A percentile compares a stretch with the other conserved stretches of the same genome.
These are phyloP conservation scores for Parasarocladium wereldwijsianum DNA, from an alignment of 2,329 filamentous ascomycete genomes.

Conservation along the genomic window DNA sequence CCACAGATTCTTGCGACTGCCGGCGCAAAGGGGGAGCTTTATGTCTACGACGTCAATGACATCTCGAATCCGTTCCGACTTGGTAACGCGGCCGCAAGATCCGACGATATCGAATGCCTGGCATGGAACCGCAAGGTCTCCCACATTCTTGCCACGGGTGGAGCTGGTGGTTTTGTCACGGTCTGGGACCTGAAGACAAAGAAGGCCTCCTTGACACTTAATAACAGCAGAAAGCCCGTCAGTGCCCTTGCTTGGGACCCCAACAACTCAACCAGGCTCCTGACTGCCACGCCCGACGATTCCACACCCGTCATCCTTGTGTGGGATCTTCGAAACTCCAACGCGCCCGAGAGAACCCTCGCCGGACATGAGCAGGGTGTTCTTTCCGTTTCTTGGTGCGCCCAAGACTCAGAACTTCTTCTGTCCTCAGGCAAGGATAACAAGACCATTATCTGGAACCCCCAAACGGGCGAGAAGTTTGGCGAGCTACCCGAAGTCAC, in stretches of 20 bases:
- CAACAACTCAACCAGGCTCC: constrained; percentile 81
- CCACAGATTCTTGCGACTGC: constrained; percentile 85
- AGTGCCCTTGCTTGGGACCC: constrained; percentile 97
- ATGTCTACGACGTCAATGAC: constrained; percentile 89
- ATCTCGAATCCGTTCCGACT: constrained; percentile 76
- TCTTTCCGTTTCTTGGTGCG: constrained; percentile 88
- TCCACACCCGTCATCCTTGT: constrained; percentile 75
- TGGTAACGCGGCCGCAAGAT: constrained; percentile 73
- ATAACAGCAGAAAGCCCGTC: constrained; percentile 87
- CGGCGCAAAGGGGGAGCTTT: constrained; percentile 89
- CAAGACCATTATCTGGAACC: constrained; percentile 89
- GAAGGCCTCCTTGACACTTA: constrained; percentile 90
- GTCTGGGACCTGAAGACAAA: constrained; percentile 98
- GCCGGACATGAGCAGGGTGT: constrained; percentile 91
- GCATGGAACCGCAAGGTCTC: constrained; percentile 98
- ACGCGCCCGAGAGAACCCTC: constrained; percentile 78
- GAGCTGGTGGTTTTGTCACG: constrained; percentile 85
- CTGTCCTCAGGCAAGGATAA: constrained; percentile 96
- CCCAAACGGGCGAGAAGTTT: constrained; percentile 71
- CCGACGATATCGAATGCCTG: constrained; percentile 89
- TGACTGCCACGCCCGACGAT: constrained; percentile 85
- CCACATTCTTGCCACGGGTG: constrained; percentile 90
- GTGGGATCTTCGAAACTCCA: constrained; percentile 93
- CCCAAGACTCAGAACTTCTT: constrained; percentile 75
- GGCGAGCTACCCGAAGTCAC: constrained; percentile 94